Percentiles rank a stretch among this genome's conserved stretches.
phyloP scores from a whole-genome alignment of 1,284 basidiomycete genomes.

The Fomitopsis palustris region DNA sequence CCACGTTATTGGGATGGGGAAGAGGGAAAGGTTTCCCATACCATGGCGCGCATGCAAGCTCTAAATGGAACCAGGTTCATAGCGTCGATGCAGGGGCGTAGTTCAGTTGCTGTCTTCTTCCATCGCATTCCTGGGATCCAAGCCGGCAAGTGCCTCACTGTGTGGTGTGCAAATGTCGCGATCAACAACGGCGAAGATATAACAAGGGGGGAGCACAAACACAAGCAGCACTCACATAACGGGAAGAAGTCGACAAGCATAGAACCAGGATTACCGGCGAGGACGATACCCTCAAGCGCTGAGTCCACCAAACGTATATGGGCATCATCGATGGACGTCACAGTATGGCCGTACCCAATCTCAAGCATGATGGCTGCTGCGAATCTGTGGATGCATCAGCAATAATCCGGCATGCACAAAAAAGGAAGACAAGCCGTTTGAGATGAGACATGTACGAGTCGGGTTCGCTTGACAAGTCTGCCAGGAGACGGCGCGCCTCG shows the following conservation, averaged over 20 bases:
- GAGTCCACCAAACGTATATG: slow-evolving; percentile 13
- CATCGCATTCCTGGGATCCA: slow-evolving; percentile 52
- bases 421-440: slow-evolving; percentile 16
- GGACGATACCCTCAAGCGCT: slow-evolving; percentile 8
- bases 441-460: slow-evolving; percentile 21
- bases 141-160: slow-evolving; percentile 42
- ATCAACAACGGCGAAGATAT: no score
- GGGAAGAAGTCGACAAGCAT: slow-evolving; percentile 18
- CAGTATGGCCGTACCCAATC: slow-evolving; percentile 11
- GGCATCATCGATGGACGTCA: slow-evolving; percentile 10
- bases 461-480: slow-evolving; percentile 20
- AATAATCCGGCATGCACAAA: neutral
- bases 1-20: neutral
- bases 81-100: slow-evolving; percentile 27
- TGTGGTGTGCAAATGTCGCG: no score
- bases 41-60: slow-evolving; percentile 15
- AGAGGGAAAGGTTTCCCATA: neutral
- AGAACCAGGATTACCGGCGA: slow-evolving; percentile 12
- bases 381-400: slow-evolving; percentile 2
- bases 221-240: slow-evolving; percentile 2
- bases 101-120: slow-evolving; percentile 38
- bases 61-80: slow-evolving; percentile 32
- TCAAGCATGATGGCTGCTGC: slow-evolving; percentile 3
- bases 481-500: slow-evolving; percentile 24
- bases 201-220: neutral